These are phyloP conservation scores for Chalara sp. DNA, from an alignment of 2,329 filamentous ascomycete species.

Conservation along the genomic window DNA sequence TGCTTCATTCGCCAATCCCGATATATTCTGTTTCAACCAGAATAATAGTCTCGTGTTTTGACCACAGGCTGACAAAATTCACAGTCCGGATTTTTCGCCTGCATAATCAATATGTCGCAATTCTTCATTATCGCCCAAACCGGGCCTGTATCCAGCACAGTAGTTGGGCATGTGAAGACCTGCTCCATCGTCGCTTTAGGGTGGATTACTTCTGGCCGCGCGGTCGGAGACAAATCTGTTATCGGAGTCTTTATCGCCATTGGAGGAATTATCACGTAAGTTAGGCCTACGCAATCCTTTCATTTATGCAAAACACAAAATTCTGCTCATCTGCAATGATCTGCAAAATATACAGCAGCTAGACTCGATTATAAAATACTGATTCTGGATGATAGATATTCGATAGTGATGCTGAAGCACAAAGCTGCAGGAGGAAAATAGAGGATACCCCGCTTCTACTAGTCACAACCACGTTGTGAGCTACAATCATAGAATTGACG, in stretches of 20 bases:
- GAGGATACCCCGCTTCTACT: background rate
- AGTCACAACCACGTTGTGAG: background rate
- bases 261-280: slow-evolving; percentile 50
- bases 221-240: slow-evolving; percentile 47
- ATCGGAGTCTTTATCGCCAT: slow-evolving; percentile 49
- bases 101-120: slow-evolving; percentile 58
- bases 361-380: background rate
- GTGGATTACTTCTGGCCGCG: slow-evolving; percentile 50
- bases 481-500: background rate
- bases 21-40: background rate
- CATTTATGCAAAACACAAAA: background rate
- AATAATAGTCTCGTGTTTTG: too few relatives aligned
- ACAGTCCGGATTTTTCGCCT: slow-evolving; percentile 56
- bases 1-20: background rate
- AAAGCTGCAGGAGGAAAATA: slow-evolving; percentile 22
- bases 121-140: slow-evolving; percentile 57
- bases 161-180: slow-evolving; percentile 61
- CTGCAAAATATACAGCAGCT: too few relatives aligned
- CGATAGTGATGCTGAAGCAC: slow-evolving; percentile 39
- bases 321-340: background rate
- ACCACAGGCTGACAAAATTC: background rate
- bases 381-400: slow-evolving; percentile 32
- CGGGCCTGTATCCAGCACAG: slow-evolving; percentile 57
- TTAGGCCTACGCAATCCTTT: slow-evolving; percentile 9
- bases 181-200: slow-evolving; percentile 59